These are phyloP conservation scores for Lepidopterella palustris DNA, from an alignment of 495 filamentous ascomycete genomes.

Conservation along the genomic window DNA sequence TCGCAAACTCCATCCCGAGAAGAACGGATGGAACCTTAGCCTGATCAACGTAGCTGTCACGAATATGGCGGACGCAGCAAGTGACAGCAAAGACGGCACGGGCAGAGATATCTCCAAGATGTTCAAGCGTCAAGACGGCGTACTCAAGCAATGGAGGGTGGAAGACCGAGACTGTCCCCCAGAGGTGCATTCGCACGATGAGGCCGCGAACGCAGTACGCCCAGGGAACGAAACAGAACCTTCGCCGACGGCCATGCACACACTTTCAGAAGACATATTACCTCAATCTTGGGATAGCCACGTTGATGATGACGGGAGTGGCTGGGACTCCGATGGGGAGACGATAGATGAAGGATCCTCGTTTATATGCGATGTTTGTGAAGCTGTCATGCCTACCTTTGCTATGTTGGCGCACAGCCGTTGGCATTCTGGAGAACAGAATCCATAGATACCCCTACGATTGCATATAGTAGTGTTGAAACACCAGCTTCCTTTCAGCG, in stretches of 20 bases:
- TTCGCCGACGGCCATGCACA: background rate
- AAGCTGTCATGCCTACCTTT: slow-evolving; percentile 60
- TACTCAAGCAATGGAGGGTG: slow-evolving; percentile 57
- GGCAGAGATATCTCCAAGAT: slow-evolving; percentile 39
- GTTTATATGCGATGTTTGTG: slow-evolving; percentile 52
- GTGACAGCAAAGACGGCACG: slow-evolving; percentile 32
- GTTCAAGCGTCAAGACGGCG: slow-evolving; percentile 53
- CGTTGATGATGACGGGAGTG: slow-evolving; percentile 32
- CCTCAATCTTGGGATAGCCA: slow-evolving; percentile 27
- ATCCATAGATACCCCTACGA: slow-evolving; percentile 23
- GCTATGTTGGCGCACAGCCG: slow-evolving; percentile 65
- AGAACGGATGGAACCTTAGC: slow-evolving; percentile 67
- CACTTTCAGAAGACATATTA: slow-evolving; percentile 19
- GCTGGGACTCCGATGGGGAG: slow-evolving; percentile 44
- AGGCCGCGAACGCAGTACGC: background rate
- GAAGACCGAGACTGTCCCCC: slow-evolving; percentile 41
- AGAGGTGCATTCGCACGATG: slow-evolving; percentile 6
- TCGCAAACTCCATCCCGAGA: slow-evolving; percentile 61
- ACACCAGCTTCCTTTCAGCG: too few relatives aligned
- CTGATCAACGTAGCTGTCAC: slow-evolving; percentile 81
- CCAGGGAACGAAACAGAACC: background rate
- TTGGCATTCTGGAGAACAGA: slow-evolving; percentile 52
- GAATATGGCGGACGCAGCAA: slow-evolving; percentile 65
- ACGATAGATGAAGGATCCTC: slow-evolving; percentile 30
- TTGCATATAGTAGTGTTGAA: too few relatives aligned